A percentile compares a stretch with the other conserved stretches of the same genome.
phyloP scores from a whole-genome alignment of 495 filamentous ascomycete genomes.

The Tuber melanosporum region DNA sequence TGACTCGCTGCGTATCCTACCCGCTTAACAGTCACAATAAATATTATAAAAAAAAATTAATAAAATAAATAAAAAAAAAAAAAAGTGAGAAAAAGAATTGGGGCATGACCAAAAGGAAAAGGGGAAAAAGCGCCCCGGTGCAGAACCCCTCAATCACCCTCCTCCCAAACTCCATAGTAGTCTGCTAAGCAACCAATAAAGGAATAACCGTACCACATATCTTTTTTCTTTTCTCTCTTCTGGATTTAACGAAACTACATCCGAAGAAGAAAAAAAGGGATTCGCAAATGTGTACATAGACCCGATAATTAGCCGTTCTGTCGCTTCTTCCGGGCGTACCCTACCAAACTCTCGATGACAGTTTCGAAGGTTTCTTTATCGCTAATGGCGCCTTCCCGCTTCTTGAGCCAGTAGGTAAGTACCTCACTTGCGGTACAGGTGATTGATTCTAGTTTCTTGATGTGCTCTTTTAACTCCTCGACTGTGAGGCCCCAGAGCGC shows the following conservation, averaged over 20 bases:
- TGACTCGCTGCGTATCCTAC: neutral
- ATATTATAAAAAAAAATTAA: neutral
- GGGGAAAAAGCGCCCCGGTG: neutral
- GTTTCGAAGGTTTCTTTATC: constrained; percentile 96
- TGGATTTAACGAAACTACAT: neutral
- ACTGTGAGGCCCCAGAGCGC: constrained; percentile 70
- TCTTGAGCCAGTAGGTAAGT: constrained; percentile 81
- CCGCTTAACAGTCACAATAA: neutral
- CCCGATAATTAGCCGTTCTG: constrained; percentile 46
- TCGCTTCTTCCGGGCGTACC: constrained; percentile 81
- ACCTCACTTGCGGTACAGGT: constrained; percentile 64
- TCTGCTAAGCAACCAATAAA: constrained; percentile 1
- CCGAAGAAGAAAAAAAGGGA: neutral
- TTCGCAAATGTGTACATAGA: constrained; percentile 1
- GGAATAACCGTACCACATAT: neutral
- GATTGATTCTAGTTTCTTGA: constrained; percentile 62
- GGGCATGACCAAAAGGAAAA: neutral
- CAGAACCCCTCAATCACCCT: neutral
- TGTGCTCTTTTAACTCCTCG: constrained; percentile 65
- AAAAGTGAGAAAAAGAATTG: neutral
- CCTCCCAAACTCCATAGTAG: neutral
- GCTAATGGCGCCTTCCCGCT: constrained; percentile 71
- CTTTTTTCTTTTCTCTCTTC: neutral
- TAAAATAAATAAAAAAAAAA: neutral
- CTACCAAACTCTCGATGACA: constrained; percentile 96